Base-by-base conservation (phyloP, 179 eudicot species). In the Actinidia arguta region DNA sequence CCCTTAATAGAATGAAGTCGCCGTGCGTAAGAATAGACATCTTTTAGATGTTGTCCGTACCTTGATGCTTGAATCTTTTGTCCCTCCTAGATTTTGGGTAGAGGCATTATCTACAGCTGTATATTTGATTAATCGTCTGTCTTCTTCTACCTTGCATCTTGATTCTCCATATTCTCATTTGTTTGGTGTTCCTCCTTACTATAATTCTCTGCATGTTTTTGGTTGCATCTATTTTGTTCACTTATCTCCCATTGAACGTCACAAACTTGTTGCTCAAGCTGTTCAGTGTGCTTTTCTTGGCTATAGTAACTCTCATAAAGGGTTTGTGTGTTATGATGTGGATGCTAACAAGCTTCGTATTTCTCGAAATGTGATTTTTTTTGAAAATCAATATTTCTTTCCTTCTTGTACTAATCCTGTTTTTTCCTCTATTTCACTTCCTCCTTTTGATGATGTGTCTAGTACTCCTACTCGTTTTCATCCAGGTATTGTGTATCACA, bases 311-410 rank as follows among this genome's bases (percentile, higher is more conserved):
- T 3, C 14, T 31, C 63, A 80, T 8, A 69, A 69, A 69, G 75
- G 64, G 5, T 68, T 50, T 55, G 13, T 69, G 14, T 80, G 82
- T 12, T 80, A 54, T 80, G 76, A 80, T 80, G 7, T 22, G 12
- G 14, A 5, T 68, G 51, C 76, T 54, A 80, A 80, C 7, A 68
- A 52, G 12, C 11, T 78, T 6, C 22, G 18, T 22, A 25, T 78
- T 22, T 78, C 81, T 22, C 42, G 59, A 47, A 63, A 79, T 79
- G 82, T 79, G 20, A n/a, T 79, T 18, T 79, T 79, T 14, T 68
- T 69, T 55, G 75, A 79, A 16, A 68, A 79, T 68, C 50, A 48
- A 27, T 66, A 67, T 68, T 66, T 79, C 25, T 79, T 79, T 68
- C 14, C 36, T 6, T 17, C 82, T 51, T 18, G 8, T 48, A 9